Evolutionary conservation across 2,329 filamentous ascomycete species (phyloP), one percentile per base, ranked within the genome.

Genomic region (Cordyceps cateniannulata): DNA sequence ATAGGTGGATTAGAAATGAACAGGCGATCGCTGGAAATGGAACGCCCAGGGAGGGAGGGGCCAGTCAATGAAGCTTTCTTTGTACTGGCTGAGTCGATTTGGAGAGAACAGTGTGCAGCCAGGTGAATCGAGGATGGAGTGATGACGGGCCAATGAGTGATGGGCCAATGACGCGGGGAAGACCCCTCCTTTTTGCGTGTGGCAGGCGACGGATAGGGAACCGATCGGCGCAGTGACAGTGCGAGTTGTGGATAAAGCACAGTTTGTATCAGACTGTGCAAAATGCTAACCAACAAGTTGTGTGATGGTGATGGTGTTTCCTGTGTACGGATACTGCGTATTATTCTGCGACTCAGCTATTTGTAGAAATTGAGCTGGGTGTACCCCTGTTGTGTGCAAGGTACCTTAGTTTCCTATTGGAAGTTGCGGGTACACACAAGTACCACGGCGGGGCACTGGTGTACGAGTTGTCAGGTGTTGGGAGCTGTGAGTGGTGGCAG

Each of bases 121-220:
- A 10, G 40, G 54, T 20, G 54, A 40, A 57, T 57, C 54, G 54
- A 57, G 53, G 38, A 10, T 7, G 42, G 42, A 20, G 14, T 20
- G 9, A 9, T 45, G 42, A 45, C 42, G 42, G n/a, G 42, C 32
- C 45, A 58, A 58, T 58, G 55, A 20, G n/a, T 22, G 42, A 44
- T n/a, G n/a, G 10, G 42, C 32, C 45, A 58, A 58, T 58, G 55
- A 50, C 55, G 55, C 55, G 27, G 45, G 44, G 55, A 22, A 42
- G 54, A n/a, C 55, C 55, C 45, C 32, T 58, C 55, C 42, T 18
- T n/a, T 22, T 10, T 18, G 40, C 40, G 16, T 42, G 40, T 42
- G n/a, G 8, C n/a, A 22, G 42, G 8, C 25, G 42, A 56, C 53
- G 53, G 40, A 56, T 16, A n/a, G 42, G 53, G 40, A 56, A 47